phyloP scores from a whole-genome alignment of 2,329 filamentous ascomycete species.

The Arachnomyces sp. region DNA sequence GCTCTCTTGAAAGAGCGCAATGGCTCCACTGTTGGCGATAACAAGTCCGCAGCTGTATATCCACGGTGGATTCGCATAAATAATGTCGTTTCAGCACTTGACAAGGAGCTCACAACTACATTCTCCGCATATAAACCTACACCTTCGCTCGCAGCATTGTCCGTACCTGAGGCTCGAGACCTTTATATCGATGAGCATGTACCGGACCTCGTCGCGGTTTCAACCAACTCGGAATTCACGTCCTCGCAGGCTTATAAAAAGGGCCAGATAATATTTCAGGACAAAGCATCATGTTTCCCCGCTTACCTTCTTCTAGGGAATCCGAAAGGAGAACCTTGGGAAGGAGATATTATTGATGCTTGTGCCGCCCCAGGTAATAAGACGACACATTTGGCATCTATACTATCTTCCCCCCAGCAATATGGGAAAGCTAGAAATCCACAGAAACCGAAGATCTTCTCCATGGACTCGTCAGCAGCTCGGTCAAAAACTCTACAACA shows the following conservation, averaged over 20 bases:
- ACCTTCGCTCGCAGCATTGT: slow-evolving; percentile 50
- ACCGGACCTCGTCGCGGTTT: slow-evolving; percentile 73
- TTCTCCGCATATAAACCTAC: slow-evolving; percentile 60
- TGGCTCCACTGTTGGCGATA: slow-evolving; percentile 39
- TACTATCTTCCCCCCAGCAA: slow-evolving; percentile 41
- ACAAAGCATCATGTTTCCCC: slow-evolving; percentile 95
- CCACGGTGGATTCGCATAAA: slow-evolving; percentile 94
- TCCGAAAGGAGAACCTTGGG: slow-evolving; percentile 36
- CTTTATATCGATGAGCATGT: slow-evolving; percentile 72
- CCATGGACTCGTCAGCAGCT: slow-evolving; percentile 31
- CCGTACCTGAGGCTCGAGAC: slow-evolving; percentile 36
- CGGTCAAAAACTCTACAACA: slow-evolving; percentile 70
- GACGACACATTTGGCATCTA: slow-evolving; percentile 82
- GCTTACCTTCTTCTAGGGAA: slow-evolving; percentile 70
- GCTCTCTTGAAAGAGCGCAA: slow-evolving; percentile 27
- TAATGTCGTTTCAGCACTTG: slow-evolving; percentile 61
- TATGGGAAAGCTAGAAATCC: slow-evolving; percentile 17
- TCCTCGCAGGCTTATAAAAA: slow-evolving; percentile 64
- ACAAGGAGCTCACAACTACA: slow-evolving; percentile 65
- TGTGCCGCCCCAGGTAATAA: slow-evolving; percentile 97
- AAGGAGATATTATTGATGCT: slow-evolving; percentile 76
- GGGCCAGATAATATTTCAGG: slow-evolving; percentile 81
- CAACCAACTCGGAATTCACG: slow-evolving; percentile 63
- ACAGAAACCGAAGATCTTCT: slow-evolving; percentile 44
- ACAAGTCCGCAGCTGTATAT: slow-evolving; percentile 38